Evolutionary conservation across 306 rosid genomes (phyloP), one percentile per base, ranked within the genome.

Genomic region (Dryas alaskensis): DNA sequence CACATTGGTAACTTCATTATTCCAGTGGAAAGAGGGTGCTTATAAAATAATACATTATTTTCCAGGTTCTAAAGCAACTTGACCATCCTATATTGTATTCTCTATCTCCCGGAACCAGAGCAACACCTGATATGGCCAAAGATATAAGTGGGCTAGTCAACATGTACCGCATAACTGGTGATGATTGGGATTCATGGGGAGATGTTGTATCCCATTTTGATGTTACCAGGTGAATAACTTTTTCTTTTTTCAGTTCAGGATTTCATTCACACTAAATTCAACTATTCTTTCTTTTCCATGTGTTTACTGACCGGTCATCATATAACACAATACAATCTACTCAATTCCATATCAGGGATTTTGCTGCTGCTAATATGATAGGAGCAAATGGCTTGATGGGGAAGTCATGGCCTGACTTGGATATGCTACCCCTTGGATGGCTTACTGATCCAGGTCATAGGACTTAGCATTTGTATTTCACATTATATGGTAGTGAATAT

Each of bases 391-490:
- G 97, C 70, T 75, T 94, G 81, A 78, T 82, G 60, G 99, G 97
- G 73, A 88, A 70, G 55, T 94, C 99, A n/a, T 94, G 99, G 99
- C 99, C 99, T 61, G 96, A 94, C 85, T 78, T 92, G 87, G 99
- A 94, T 81, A 94, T 92, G 99, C 89, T 94, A 57, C 99, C 99
- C n/a, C 73, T 92, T 46, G 99, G 99, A 77, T 88, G 92, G 96
- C 90, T 94, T 70, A 89, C 93, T 50, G 86, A 86, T 82, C 74
- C 86, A 82, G 99, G 99, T 92, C 49, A 76, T 7, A 63, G 76
- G 62, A 70, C 67, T 58, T 40, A 62, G 44, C 59, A 37, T 61
- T 40, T 74, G 45, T 39, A 22, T 67, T 74, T 81, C 25, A 10
- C 10, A 45, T 43, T 44, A 42, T 42, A 17, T 70, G 19, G 57